These are phyloP conservation scores for Aspergillus leporis DNA, from an alignment of 495 filamentous ascomycete genomes.

Conservation along the genomic window DNA sequence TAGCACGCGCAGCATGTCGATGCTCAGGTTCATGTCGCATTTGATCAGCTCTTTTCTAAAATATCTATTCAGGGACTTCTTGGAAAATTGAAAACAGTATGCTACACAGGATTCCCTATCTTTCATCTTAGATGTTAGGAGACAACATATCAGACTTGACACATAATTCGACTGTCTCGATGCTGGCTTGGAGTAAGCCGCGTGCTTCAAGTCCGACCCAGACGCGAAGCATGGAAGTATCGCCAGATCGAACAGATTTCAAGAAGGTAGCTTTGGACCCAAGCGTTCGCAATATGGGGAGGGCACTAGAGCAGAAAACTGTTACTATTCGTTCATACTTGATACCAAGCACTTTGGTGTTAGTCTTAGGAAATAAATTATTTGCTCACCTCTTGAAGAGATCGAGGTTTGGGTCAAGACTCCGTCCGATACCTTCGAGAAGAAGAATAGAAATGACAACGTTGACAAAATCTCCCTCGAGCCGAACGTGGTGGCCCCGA, in stretches of 20 bases:
- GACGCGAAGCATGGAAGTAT: conserved; percentile 89
- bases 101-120: neutral
- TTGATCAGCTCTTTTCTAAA: neutral
- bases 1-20: too few species aligned
- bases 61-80: neutral
- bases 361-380: neutral
- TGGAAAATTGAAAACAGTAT: neutral
- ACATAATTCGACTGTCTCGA: conserved; percentile 82
- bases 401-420: conserved; percentile 82
- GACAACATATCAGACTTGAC: conserved; percentile 82
- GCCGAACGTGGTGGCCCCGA: conserved; percentile 84
- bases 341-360: neutral
- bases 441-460: conserved; percentile 94
- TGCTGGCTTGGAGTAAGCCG: conserved; percentile 80
- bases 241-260: conserved; percentile 59
- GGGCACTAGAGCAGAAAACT: conserved; percentile 56
- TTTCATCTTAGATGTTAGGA: conserved; percentile 66
- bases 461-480: conserved; percentile 98
- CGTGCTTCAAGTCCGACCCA: conserved; percentile 92
- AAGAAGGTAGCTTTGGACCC: conserved; percentile 62
- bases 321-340: conserved; percentile 12
- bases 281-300: conserved; percentile 88
- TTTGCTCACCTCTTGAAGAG: conserved; percentile 71
- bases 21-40: too few species aligned
- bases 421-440: conserved; percentile 90